Percentiles rank a stretch among this genome's conserved stretches.
Evolutionary conservation across 768 basidiomycete species (phyloP).

Genomic region (Boletus reticulatus): DNA sequence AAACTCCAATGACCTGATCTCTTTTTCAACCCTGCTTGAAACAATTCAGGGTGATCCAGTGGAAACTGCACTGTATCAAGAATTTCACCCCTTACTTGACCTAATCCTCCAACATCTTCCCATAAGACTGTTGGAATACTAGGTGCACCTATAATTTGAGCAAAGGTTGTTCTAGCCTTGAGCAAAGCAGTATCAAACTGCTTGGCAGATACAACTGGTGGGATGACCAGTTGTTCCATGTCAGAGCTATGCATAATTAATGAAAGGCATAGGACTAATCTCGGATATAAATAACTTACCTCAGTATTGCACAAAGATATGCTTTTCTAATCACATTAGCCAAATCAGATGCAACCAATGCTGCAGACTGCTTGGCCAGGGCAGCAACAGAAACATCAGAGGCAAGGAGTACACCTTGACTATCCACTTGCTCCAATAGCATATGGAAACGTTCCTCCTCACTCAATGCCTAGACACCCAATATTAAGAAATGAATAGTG

Average conservation of each 20-base stretch:
- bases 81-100: conserved; percentile 85
- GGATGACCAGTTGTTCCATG: conserved; percentile 5
- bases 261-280: neutral
- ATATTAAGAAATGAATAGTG: neutral
- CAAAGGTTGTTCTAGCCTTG: conserved; percentile 73
- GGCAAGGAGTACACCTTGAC: conserved; percentile 44
- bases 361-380: conserved; percentile 87
- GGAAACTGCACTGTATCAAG: conserved; percentile 95
- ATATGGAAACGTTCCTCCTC: conserved; percentile 72
- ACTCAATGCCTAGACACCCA: conserved; percentile 61
- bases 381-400: conserved; percentile 75
- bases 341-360: conserved; percentile 81
- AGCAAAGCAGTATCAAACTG: conserved; percentile 76
- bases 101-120: conserved; percentile 96
- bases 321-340: conserved; percentile 64
- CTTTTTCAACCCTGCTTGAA: conserved; percentile 90
- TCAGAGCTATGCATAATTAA: conserved; percentile 3
- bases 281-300: conserved; percentile 11
- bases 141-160: conserved; percentile 94
- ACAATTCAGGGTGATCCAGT: conserved; percentile 85
- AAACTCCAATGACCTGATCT: conserved; percentile 64
- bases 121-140: conserved; percentile 94
- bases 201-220: conserved; percentile 31
- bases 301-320: conserved; percentile 41
- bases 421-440: conserved; percentile 40